phyloP scores from a whole-genome alignment of 1,284 basidiomycete genomes.

The Sporisorium scitamineum region DNA sequence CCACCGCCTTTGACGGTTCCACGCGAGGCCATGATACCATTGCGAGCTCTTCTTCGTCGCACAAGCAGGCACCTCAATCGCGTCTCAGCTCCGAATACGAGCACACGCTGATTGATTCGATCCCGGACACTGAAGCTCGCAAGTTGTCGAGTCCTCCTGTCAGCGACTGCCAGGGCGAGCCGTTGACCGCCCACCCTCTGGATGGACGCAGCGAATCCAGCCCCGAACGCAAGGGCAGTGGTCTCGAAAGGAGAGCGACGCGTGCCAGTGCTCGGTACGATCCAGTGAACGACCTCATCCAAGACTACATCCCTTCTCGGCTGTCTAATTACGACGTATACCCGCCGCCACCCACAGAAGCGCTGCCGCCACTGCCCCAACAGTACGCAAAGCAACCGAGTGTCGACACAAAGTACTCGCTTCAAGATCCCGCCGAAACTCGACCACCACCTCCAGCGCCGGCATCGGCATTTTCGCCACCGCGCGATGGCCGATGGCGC shows the following conservation, averaged over 20 bases:
- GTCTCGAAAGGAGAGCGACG: slow-evolving; percentile 35
- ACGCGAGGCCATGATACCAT: slow-evolving; percentile 28
- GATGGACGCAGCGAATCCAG: slow-evolving; percentile 14
- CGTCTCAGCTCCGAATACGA: slow-evolving; percentile 42
- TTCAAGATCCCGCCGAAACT: slow-evolving; percentile 26
- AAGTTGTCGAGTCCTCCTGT: slow-evolving; percentile 29
- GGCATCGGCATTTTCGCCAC: slow-evolving; percentile 10
- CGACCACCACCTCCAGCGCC: slow-evolving; percentile 5
- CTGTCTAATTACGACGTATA: slow-evolving; percentile 32
- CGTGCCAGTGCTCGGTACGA: slow-evolving; percentile 49
- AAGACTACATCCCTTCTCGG: slow-evolving; percentile 45
- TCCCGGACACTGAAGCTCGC: slow-evolving; percentile 25
- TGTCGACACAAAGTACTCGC: slow-evolving; percentile 22
- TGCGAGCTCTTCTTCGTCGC: slow-evolving; percentile 37
- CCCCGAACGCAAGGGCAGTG: slow-evolving; percentile 1
- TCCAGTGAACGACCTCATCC: slow-evolving; percentile 53
- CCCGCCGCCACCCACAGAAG: slow-evolving; percentile 29
- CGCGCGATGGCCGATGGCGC: slow-evolving; percentile 4
- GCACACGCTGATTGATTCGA: slow-evolving; percentile 34
- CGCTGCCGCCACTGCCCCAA: slow-evolving; percentile 27
- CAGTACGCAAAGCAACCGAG: slow-evolving; percentile 19
- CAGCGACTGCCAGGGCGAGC: slow-evolving; percentile 10
- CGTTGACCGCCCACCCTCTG: slow-evolving; percentile 19
- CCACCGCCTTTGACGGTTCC: slow-evolving; percentile 20
- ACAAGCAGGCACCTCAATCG: slow-evolving; percentile 21